Base-by-base conservation (phyloP, 2,329 filamentous ascomycete species). In the Aspergillus ustus region DNA sequence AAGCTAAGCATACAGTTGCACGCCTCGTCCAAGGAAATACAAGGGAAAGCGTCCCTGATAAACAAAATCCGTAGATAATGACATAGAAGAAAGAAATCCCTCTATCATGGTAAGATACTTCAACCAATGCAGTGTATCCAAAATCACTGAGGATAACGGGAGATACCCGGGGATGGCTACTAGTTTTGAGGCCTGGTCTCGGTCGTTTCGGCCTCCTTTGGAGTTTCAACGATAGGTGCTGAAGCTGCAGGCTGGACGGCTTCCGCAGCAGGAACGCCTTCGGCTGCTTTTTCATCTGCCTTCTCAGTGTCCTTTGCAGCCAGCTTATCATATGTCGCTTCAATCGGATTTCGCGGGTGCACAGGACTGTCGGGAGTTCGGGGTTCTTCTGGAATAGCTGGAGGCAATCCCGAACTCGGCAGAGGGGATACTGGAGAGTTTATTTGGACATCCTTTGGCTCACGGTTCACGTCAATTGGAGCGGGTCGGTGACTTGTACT, bases 321-420 rank as follows among this genome's bases (percentile, higher is more conserved):
- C 31, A 15, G 40, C 25, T 22, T 31, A 8, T 52, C 29, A 1
- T 20, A 31, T n/a, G 20, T 46, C 31, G 49, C 31, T n/a, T 49
- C 29, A 9, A 57, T 7, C 19, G 29, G 37, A 17, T 57, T 51
- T 13, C 17, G 7, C 13, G 46, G 31, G 15, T 66, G 51, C 8
- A 63, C 59, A 11, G 69, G 62, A 17, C 60, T 61, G 45, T 73
- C 71, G 1, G 72, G 73, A 9, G 70, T 74, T 31, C 65, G 66
- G 1, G 74, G 73, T 46, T 76, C 74, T 52, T 77, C 75, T 1
- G 72, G 74, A 15, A 77, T 77, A 34, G 70, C 63, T 4, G 71
- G 71, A 0, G 73, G 74, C 15, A 75, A 61, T 17, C 74, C 72
- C 3, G 70, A 71, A 1, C 66, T 67, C 13, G 73, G 69, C 20